phyloP scores from a whole-genome alignment of 2,329 filamentous ascomycete species.

The Venturia nashicola region DNA sequence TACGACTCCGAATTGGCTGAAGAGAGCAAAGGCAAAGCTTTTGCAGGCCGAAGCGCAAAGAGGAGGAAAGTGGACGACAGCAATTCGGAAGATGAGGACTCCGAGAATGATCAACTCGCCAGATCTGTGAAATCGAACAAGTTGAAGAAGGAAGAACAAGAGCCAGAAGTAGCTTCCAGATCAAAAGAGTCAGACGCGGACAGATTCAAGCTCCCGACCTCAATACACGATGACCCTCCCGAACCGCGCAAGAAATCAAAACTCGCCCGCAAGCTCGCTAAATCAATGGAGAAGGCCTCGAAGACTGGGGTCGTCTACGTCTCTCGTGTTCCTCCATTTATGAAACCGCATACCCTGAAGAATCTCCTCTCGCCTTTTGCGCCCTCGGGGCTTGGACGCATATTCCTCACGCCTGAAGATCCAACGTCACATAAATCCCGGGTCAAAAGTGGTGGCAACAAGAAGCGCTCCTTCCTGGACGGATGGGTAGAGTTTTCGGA shows the following conservation, averaged over 20 bases:
- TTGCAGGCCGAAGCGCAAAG: constrained; percentile 41
- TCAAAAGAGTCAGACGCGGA: background rate
- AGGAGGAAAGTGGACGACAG: constrained; percentile 44
- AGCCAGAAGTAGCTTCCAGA: background rate
- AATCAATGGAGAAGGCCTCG: constrained; percentile 50
- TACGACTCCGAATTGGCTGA: constrained; percentile 59
- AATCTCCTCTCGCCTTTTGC: constrained; percentile 66
- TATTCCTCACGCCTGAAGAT: constrained; percentile 70
- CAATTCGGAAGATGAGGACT: constrained; percentile 18
- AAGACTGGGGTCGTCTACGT: constrained; percentile 75
- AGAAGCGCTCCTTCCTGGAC: constrained; percentile 69
- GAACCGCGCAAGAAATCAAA: constrained; percentile 3
- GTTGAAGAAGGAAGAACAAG: background rate
- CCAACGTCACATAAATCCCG: constrained; percentile 52
- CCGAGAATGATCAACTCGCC: constrained; percentile 12
- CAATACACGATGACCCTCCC: background rate
- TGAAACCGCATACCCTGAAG: constrained; percentile 70
- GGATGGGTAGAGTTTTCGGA: constrained; percentile 75
- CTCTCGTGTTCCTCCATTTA: constrained; percentile 75
- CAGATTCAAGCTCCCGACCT: background rate
- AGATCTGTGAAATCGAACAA: background rate
- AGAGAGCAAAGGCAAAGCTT: constrained; percentile 48
- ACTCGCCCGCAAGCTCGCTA: constrained; percentile 41
- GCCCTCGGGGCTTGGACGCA: constrained; percentile 50
- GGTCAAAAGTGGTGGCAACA: constrained; percentile 64